Conservation (phyloP, 2,329 filamentous ascomycete species). For the Alternaria tenuissima region DNA sequence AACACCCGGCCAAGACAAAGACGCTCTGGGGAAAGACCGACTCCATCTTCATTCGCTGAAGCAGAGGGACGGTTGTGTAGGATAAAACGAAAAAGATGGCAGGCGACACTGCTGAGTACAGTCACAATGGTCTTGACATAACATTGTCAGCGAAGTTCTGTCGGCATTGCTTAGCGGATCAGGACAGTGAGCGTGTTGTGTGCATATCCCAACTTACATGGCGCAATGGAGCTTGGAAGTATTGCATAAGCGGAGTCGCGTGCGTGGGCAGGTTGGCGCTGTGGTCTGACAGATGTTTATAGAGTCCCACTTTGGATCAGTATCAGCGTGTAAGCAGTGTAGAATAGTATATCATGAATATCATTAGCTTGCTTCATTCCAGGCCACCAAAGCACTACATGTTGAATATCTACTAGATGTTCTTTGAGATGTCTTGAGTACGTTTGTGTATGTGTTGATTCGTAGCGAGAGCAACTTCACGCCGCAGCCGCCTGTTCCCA, state of each 20-base stretch:
- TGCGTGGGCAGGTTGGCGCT: conserved; percentile 9
- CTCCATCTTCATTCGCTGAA: conserved; percentile 68
- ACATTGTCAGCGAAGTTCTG: conserved; percentile 9
- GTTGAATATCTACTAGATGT: no score
- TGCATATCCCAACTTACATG: conserved; percentile 5
- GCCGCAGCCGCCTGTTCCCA: no score
- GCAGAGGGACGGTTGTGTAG: conserved; percentile 25
- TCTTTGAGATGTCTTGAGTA: no score
- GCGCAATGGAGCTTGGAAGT: conserved; percentile 17
- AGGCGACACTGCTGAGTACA: not conserved
- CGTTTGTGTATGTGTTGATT: no score
- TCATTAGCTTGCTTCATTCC: conserved; percentile 1
- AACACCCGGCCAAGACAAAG: conserved; percentile 69
- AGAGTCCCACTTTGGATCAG: conserved; percentile 11
- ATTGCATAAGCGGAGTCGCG: conserved; percentile 17
- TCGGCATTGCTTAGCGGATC: conserved; percentile 13
- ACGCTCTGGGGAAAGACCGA: conserved; percentile 68
- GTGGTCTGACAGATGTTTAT: conserved; percentile 6
- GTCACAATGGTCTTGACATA: not conserved
- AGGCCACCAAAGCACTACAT: no score
- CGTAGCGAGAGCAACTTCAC: no score
- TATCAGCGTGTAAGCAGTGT: conserved; percentile 9
- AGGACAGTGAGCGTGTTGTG: conserved; percentile 4
- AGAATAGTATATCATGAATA: conserved; percentile 12
- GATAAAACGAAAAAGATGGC: conserved; percentile 22